phyloP scores from a whole-genome alignment of 1,139 yeast species.

The Torulaspora pretoriensis region DNA sequence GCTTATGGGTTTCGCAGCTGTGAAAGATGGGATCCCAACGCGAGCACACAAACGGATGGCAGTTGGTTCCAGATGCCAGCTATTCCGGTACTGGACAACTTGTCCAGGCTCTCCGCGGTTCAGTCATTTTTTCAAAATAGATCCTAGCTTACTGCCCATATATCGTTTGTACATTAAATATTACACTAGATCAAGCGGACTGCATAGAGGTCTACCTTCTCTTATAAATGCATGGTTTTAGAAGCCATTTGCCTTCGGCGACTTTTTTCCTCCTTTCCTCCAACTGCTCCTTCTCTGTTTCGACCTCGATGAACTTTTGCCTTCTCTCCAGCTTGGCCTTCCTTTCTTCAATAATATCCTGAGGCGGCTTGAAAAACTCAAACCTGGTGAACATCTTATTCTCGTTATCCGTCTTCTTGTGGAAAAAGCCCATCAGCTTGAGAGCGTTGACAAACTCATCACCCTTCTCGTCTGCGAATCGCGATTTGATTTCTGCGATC shows the following conservation, averaged over 20 bases:
- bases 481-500: conserved; percentile 95
- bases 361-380: conserved; percentile 86
- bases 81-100: conserved; percentile 29
- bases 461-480: conserved; percentile 67
- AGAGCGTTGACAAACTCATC: conserved; percentile 74
- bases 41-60: conserved; percentile 11
- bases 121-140: conserved; percentile 30
- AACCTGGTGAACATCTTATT: conserved; percentile 94
- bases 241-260: conserved; percentile 82
- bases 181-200: neutral
- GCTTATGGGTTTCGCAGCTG: conserved; percentile 87
- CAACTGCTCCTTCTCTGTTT: conserved; percentile 55
- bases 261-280: conserved; percentile 50
- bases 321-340: conserved; percentile 59
- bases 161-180: conserved; percentile 1
- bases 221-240: conserved; percentile 94
- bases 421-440: conserved; percentile 78
- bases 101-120: conserved; percentile 25
- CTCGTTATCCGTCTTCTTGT: conserved; percentile 76
- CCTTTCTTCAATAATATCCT: conserved; percentile 63
- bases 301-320: conserved; percentile 69
- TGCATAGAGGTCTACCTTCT: conserved; percentile 50
- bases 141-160: conserved; percentile 8
- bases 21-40: conserved; percentile 55
- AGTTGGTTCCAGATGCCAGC: conserved; percentile 33